Base-by-base conservation (phyloP, 805 yeast genomes). In the Wickerhamiella sorbophila region DNA sequence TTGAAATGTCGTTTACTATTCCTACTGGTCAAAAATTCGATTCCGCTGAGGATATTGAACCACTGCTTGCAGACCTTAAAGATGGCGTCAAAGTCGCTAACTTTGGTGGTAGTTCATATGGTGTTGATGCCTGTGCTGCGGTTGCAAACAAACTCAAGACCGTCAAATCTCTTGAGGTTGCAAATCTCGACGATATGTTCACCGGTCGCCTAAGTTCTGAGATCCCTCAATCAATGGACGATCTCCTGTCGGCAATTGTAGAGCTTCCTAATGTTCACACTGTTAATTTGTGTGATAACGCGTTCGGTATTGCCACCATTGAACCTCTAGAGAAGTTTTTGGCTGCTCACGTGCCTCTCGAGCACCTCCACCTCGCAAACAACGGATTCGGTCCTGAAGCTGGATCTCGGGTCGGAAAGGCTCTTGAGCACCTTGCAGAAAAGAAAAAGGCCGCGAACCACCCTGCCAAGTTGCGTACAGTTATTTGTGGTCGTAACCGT, bases 351-450 rank as follows among this genome's bases (percentile, higher is more conserved):
- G 71, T 74, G 15, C 76, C 93, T 20, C 64, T 91, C 43, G 80
- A 83, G 61, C 95, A 91, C 58, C 71, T 91, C 60, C 77, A 84
- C 50, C 68, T 91, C 48, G 79, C 95, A 37, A 91, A 91, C 64
- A 91, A 91, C 60, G 99, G 99, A 43, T 79, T 91, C 76, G 99
- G 99, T 29, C 99, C 99, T 20, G 81, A 81, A 59, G 94, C 97
- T 1, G 98, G 99, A 53, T 79, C 88, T 44, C 74, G 94, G 59
- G 82, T 91, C 47, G 99, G 96, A 46, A 75, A 76, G 53, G 83
- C 95, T 3, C 71, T 91, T 37, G 83, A 68, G 63, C 70, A 72
- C 51, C 70, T 88, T 49, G 75, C 91, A 17, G 60, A 59, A 40
- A 78, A 77, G 44, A 86, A 86, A 62, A 59, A 66, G 48, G 60